A percentile compares a stretch with the other conserved stretches of the same genome.
Evolutionary conservation across 345 rosid genomes (phyloP).

Genomic region (Ceriops zippeliana): DNA sequence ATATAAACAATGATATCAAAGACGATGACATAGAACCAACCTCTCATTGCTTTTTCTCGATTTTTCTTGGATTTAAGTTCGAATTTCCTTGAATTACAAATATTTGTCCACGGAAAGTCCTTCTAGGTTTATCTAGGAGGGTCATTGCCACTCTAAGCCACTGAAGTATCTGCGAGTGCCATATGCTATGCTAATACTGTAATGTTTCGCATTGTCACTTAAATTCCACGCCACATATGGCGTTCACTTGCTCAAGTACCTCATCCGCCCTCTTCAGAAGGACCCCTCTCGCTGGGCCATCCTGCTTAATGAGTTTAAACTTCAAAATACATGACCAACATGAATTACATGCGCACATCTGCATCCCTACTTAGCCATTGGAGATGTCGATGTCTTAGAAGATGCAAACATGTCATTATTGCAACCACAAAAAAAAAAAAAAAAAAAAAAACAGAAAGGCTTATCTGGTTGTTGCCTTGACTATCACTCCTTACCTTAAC

Average conservation of each 20-base stretch:
- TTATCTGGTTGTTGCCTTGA: conserved; percentile 30
- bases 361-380: conserved; percentile 14
- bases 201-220: no score
- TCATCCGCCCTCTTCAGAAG: conserved; percentile 8
- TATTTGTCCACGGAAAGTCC: no score
- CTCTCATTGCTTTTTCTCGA: no score
- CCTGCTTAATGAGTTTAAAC: not conserved
- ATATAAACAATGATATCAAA: no score
- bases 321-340: conserved; percentile 6
- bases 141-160: no score
- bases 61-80: no score
- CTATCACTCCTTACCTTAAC: conserved; percentile 25
- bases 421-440: not conserved
- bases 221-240: no score
- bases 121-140: no score
- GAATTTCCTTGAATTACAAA: no score
- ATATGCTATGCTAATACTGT: no score
- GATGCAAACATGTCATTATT: conserved; percentile 19
- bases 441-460: not conserved
- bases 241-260: not conserved
- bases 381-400: conserved; percentile 3
- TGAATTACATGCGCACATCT: conserved; percentile 14
- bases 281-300: conserved; percentile 9
- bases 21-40: no score
- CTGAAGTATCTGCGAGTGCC: no score